A percentile compares a stretch with the other conserved stretches of the same genome.
phyloP scores from a whole-genome alignment of 139 green algal species.

The Zygnema circumcarinatum region DNA sequence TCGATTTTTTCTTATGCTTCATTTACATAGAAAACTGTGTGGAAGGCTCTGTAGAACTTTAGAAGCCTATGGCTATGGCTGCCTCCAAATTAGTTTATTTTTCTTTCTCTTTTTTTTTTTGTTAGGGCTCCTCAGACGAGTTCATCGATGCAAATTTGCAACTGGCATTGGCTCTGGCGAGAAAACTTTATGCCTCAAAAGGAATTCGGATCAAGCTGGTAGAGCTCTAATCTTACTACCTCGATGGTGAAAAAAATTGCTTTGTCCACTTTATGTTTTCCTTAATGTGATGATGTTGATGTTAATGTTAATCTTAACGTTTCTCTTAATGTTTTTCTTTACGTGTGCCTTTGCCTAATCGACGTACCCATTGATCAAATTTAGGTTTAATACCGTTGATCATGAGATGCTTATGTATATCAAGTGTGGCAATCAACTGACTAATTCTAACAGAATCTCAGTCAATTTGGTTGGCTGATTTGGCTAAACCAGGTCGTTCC shows the following conservation, averaged over 20 bases:
- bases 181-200: conserved; percentile 43
- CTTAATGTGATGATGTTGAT: background rate
- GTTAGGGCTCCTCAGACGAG: conserved; percentile 59
- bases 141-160: conserved; percentile 67
- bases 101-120: too few relatives aligned
- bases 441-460: too few relatives aligned
- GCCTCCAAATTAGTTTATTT: too few relatives aligned
- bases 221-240: background rate
- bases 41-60: too few relatives aligned
- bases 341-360: background rate
- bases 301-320: conserved; percentile 10
- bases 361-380: too few relatives aligned
- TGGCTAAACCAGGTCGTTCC: conserved; percentile 28
- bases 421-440: too few relatives aligned
- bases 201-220: conserved; percentile 46
- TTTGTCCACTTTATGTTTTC: background rate
- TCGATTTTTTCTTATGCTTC: too few relatives aligned
- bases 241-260: conserved; percentile 2
- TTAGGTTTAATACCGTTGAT: too few relatives aligned
- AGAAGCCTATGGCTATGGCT: too few relatives aligned
- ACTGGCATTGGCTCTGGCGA: conserved; percentile 45
- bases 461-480: background rate
- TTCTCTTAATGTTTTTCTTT: conserved; percentile 11
- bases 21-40: too few relatives aligned
- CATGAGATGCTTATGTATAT: too few relatives aligned